A percentile compares a stretch with the other conserved stretches of the same genome.
These are phyloP conservation scores for Candida nemodendra DNA, from an alignment of 805 yeast species.

Conservation along the genomic window DNA sequence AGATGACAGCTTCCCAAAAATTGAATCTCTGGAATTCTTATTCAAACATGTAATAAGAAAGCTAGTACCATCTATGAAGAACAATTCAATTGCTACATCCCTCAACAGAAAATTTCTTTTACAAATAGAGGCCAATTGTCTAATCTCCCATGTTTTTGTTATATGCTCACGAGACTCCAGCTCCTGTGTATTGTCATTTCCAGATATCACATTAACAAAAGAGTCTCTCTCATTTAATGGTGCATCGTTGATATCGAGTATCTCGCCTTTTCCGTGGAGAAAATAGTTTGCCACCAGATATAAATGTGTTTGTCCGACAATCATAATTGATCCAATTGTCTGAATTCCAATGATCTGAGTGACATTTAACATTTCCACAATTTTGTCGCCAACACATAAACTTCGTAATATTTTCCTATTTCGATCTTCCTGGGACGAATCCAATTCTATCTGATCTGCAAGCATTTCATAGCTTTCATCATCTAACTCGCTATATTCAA, in stretches of 20 bases:
- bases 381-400: constrained; percentile 66
- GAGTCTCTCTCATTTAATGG: constrained; percentile 64
- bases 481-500: constrained; percentile 3
- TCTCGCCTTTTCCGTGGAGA: constrained; percentile 49
- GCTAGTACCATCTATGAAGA: constrained; percentile 71
- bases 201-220: constrained; percentile 59
- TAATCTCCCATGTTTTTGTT: constrained; percentile 59
- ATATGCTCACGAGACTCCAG: constrained; percentile 37
- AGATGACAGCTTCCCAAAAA: constrained; percentile 48
- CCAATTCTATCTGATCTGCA: constrained; percentile 39
- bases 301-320: constrained; percentile 61
- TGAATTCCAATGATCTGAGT: constrained; percentile 76
- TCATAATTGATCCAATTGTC: constrained; percentile 70
- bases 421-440: constrained; percentile 53
- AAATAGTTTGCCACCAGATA: constrained; percentile 73
- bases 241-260: constrained; percentile 66
- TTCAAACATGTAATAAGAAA: constrained; percentile 64
- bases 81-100: constrained; percentile 78
- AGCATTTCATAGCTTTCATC: constrained; percentile 37
- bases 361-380: constrained; percentile 71
- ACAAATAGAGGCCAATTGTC: constrained; percentile 59
- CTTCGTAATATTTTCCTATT: constrained; percentile 73
- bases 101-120: constrained; percentile 74
- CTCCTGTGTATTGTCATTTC: constrained; percentile 14
- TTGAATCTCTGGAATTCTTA: constrained; percentile 51